A percentile compares a stretch with the other conserved stretches of the same genome.
These are phyloP conservation scores for Ophiostoma triangulosporum DNA, from an alignment of 2,329 filamentous ascomycete genomes.

Conservation along the genomic window DNA sequence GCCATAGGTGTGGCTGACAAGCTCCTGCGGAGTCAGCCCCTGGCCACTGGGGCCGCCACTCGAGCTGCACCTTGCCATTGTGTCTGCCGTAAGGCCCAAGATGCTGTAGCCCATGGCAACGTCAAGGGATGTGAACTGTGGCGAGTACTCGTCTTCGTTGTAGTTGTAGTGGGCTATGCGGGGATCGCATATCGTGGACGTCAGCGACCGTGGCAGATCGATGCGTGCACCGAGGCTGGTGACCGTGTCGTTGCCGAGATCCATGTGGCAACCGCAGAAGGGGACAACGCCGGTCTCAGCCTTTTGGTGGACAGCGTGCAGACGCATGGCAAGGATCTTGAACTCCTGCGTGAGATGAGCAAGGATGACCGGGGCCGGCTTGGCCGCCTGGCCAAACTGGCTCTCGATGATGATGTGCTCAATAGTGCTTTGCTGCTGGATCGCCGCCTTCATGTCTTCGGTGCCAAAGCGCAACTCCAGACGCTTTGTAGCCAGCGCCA, in stretches of 20 bases:
- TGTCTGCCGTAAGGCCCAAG: not conserved
- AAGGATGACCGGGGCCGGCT: not conserved
- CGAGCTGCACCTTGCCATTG: not conserved
- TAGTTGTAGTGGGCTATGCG: not conserved
- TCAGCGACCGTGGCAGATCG: not conserved
- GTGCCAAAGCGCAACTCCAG: slow-evolving; percentile 7
- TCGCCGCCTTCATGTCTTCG: not conserved
- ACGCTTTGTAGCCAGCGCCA: not conserved
- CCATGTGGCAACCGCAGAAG: not conserved
- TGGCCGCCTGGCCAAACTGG: not conserved
- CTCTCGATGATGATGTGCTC: not conserved
- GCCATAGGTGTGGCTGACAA: not conserved
- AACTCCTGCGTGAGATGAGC: not conserved
- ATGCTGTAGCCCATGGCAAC: slow-evolving; percentile 4
- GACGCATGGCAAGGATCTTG: not conserved
- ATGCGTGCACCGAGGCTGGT: too few relatives aligned
- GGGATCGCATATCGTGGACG: not conserved
- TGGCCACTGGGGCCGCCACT: not conserved
- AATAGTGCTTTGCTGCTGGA: slow-evolving; percentile 3
- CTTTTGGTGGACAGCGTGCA: not conserved
- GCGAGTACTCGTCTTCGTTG: too few relatives aligned
- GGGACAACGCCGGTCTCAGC: slow-evolving; percentile 1
- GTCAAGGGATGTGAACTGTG: not conserved
- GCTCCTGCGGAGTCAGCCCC: not conserved
- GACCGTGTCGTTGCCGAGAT: not conserved